These are phyloP conservation scores for Geotrichum cucujoidarum DNA, from an alignment of 1,139 yeast genomes.

Conservation along the genomic window DNA sequence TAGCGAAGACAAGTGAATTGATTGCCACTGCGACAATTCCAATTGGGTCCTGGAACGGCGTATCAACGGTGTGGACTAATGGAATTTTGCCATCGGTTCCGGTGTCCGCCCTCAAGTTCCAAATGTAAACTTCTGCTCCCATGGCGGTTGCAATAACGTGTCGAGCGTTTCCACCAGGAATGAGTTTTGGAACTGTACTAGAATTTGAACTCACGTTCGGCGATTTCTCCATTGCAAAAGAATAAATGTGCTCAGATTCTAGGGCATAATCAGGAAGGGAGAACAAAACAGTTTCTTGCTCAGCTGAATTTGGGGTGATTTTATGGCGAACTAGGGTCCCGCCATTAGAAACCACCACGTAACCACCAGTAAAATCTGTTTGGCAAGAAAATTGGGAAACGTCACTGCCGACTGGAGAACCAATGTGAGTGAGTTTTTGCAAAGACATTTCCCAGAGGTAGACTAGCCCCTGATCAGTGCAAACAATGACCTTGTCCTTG, in stretches of 20 bases:
- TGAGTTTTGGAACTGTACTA: conserved; percentile 11
- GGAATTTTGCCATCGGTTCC: conserved; percentile 26
- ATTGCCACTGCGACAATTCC: conserved; percentile 42
- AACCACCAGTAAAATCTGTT: conserved; percentile 27
- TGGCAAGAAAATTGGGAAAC: conserved; percentile 16
- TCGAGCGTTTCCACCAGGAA: conserved; percentile 16
- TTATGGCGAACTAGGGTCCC: conserved; percentile 8
- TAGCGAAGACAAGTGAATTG: conserved; percentile 45
- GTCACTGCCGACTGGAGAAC: not conserved
- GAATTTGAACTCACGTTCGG: conserved; percentile 11
- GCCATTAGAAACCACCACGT: conserved; percentile 21
- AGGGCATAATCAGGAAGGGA: not conserved
- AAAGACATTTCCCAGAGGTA: conserved; percentile 12
- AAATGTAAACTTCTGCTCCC: conserved; percentile 33
- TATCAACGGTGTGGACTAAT: conserved; percentile 30
- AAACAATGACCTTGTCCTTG: conserved; percentile 23
- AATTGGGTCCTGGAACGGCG: conserved; percentile 30
- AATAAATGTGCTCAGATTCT: conserved; percentile 17
- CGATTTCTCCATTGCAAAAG: conserved; percentile 21
- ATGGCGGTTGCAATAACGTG: conserved; percentile 30
- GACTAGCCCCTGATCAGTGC: conserved; percentile 12
- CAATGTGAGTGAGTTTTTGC: conserved; percentile 1
- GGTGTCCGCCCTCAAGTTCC: conserved; percentile 41
- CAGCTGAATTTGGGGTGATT: not conserved
- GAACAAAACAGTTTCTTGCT: conserved; percentile 1